phyloP scores from a whole-genome alignment of 306 rosid genomes.

The Lathyrus tuberosus region DNA sequence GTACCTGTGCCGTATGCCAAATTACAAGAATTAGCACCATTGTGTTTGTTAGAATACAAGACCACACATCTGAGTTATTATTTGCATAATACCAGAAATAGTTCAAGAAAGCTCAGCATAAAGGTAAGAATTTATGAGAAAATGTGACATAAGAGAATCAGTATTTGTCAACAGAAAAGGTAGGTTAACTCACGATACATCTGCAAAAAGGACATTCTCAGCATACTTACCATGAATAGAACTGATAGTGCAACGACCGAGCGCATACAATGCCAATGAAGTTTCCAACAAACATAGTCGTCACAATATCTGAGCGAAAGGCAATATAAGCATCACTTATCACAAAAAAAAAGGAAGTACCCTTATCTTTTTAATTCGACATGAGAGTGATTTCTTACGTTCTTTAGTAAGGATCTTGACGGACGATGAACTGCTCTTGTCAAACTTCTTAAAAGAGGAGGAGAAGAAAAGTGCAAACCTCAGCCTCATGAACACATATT shows the following conservation, averaged over 20 bases:
- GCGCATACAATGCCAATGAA: conserved; percentile 93
- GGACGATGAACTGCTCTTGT: conserved; percentile 49
- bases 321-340: conserved; percentile 29
- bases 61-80: neutral
- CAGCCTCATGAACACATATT: conserved; percentile 56
- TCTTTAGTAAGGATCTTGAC: conserved; percentile 68
- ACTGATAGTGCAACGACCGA: conserved; percentile 93
- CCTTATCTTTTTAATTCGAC: conserved; percentile 27
- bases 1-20: conserved; percentile 65
- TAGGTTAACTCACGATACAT: neutral
- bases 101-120: conserved; percentile 12
- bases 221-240: conserved; percentile 84
- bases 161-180: neutral
- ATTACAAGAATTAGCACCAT: conserved; percentile 27
- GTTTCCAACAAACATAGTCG: conserved; percentile 88
- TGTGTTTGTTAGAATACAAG: conserved; percentile 16
- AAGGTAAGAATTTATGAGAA: neutral
- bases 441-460: conserved; percentile 44
- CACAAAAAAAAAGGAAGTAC: conserved; percentile 1
- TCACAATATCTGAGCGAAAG: conserved; percentile 73
- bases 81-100: conserved; percentile 23
- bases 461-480: conserved; percentile 54
- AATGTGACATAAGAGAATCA: conserved; percentile 1
- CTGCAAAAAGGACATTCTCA: conserved; percentile 17
- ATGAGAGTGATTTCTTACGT: conserved; percentile 49